Evolutionary conservation across 2,329 filamentous ascomycete genomes (phyloP).

Genomic region (Colletotrichum gloeosporioides): DNA sequence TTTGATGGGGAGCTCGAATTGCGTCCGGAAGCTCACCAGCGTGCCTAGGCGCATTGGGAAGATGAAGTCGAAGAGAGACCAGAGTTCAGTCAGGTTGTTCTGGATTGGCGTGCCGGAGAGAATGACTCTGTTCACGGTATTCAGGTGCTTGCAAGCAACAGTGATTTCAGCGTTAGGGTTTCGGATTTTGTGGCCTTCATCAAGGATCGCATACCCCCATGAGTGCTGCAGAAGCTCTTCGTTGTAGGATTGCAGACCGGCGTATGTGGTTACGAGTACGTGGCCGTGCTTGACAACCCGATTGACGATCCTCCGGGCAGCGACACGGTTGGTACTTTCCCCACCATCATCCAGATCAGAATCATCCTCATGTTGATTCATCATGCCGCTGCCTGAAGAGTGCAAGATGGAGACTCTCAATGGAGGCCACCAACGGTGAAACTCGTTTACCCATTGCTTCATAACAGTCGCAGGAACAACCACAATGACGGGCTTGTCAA

Average conservation of each 20-base stretch:
- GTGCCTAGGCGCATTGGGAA: slow-evolving; percentile 96
- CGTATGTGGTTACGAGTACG: slow-evolving; percentile 94
- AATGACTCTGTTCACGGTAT: slow-evolving; percentile 89
- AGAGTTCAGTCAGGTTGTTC: slow-evolving; percentile 93
- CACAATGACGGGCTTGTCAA: slow-evolving; percentile 85
- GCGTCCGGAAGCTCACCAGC: slow-evolving; percentile 84
- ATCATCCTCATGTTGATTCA: slow-evolving; percentile 73
- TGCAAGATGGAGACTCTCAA: slow-evolving; percentile 93
- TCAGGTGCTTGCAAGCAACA: slow-evolving; percentile 91
- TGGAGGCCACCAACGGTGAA: slow-evolving; percentile 99
- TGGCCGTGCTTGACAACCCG: slow-evolving; percentile 85
- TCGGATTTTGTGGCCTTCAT: slow-evolving; percentile 97
- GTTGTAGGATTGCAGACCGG: slow-evolving; percentile 91
- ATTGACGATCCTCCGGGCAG: slow-evolving; percentile 81
- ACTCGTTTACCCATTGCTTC: slow-evolving; percentile 98
- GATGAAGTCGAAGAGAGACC: slow-evolving; percentile 97
- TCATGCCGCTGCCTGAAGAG: slow-evolving; percentile 94
- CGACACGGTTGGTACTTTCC: slow-evolving; percentile 51
- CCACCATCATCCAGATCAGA: slow-evolving; percentile 52
- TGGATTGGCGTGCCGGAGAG: slow-evolving; percentile 97
- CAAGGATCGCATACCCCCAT: slow-evolving; percentile 93
- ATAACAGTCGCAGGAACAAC: slow-evolving; percentile 95
- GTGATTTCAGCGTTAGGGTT: slow-evolving; percentile 97
- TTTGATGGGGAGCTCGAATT: slow-evolving; percentile 94
- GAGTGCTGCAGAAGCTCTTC: slow-evolving; percentile 81